These are phyloP conservation scores for Skeletonema tropicum DNA, from an alignment of 108 stramenopile species.

Conservation along the genomic window DNA sequence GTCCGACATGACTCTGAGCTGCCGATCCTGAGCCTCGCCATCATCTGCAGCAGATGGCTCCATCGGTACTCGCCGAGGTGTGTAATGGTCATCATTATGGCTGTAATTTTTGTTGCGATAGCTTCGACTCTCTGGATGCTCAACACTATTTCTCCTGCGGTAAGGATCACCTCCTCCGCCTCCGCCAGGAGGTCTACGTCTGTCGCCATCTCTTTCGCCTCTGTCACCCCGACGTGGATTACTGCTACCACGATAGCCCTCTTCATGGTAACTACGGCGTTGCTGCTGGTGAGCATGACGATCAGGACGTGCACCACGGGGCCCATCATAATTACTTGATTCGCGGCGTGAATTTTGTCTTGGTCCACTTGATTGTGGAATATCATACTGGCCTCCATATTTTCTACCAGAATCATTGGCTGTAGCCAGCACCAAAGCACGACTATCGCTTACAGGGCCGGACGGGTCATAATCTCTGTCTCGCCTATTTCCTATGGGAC, in stretches of 20 bases:
- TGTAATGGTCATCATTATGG: too few species aligned
- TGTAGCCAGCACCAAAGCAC: slow-evolving; percentile 35
- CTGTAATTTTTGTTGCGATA: too few species aligned
- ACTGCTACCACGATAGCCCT: slow-evolving; percentile 5
- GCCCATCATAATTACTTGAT: slow-evolving; percentile 17
- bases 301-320: slow-evolving; percentile 8
- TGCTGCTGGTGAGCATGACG: slow-evolving; percentile 15
- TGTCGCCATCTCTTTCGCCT: slow-evolving; percentile 22
- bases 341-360: slow-evolving; percentile 24
- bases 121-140: too few species aligned
- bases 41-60: too few species aligned
- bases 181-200: neutral
- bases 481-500: slow-evolving; percentile 12
- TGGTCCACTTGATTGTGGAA: slow-evolving; percentile 12
- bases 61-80: too few species aligned
- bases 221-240: slow-evolving; percentile 7
- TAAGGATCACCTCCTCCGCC: slow-evolving; percentile 15
- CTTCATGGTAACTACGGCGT: neutral
- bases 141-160: neutral
- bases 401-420: slow-evolving; percentile 15
- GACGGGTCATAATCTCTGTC: slow-evolving; percentile 37
- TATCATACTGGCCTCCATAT: slow-evolving; percentile 34
- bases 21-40: too few species aligned
- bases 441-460: slow-evolving; percentile 27
- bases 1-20: too few species aligned